Evolutionary conservation across 2,329 filamentous ascomycete species (phyloP), one percentile per base, ranked within the genome.

Genomic region (Zymoseptoria ardabiliae): DNA sequence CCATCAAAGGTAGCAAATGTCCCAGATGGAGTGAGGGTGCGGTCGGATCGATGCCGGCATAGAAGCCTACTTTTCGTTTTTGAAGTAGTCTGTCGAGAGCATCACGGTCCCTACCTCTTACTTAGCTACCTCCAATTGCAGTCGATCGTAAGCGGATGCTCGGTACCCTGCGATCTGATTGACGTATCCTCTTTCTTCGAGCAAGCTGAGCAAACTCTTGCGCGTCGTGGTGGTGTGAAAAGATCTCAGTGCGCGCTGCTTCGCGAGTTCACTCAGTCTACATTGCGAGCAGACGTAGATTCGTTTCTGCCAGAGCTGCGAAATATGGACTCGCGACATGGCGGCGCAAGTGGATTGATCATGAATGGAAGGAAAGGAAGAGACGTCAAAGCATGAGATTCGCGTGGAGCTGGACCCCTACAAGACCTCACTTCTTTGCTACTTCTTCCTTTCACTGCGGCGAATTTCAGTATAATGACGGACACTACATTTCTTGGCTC

Each of bases 1-100:
- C 84, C 90, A 94, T 94, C 57, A 93, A 79, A 21, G 90, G 88
- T 13, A 94, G 78, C 5, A 95, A 79, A 70, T 95, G 89, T 59
- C 90, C 90, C 53, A 94, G 79, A 68, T 95, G 90, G 60, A 94
- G 77, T 2, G 90, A 94, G 58, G 84, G 79, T 13, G 89, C 89
- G 0, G 90, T 94, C 4, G 90, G 89, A 70, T 95, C 90, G 68
- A 94, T 84, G 66, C 90, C 90, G 56, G 90, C 87, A 69, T 95
- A 95, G 60, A 83, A 86, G 62, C 86, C 87, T 66, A 91, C 83
- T 62, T 86, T 80, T 70, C 85, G 86, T 23, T 77, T 72, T 4
- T 80, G 82, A 76, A 94, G 82, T 21, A 89, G 77, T 64, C 82
- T 79, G 56, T 85, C 81, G 68, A 93, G 81, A 51, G 78, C 77